phyloP scores from a whole-genome alignment of 306 rosid genomes.

The Inga laurina region DNA sequence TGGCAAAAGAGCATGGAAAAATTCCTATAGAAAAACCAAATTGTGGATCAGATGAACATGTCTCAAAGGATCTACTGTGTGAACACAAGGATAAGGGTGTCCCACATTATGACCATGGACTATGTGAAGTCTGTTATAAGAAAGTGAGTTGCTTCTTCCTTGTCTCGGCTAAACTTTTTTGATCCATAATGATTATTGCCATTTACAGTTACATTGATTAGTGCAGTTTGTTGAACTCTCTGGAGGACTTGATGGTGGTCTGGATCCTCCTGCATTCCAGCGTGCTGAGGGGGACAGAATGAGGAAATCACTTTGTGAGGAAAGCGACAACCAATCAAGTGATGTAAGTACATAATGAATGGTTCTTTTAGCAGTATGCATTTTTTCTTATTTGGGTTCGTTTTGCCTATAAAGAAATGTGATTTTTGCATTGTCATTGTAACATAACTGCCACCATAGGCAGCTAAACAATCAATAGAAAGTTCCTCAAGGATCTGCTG shows the following conservation, averaged over 20 bases:
- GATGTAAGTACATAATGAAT: slow-evolving; percentile 37
- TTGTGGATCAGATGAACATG: slow-evolving; percentile 34
- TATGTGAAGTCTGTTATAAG: slow-evolving; percentile 69
- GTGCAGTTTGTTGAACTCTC: slow-evolving; percentile 70
- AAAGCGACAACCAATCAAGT: slow-evolving; percentile 40
- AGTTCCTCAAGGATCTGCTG: background rate
- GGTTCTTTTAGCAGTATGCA: slow-evolving; percentile 12
- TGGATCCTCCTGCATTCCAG: slow-evolving; percentile 93
- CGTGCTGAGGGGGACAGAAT: slow-evolving; percentile 73
- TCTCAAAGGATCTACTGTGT: slow-evolving; percentile 51
- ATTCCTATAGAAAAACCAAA: slow-evolving; percentile 25
- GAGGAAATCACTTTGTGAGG: slow-evolving; percentile 37
- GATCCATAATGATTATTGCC: slow-evolving; percentile 13
- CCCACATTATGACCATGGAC: slow-evolving; percentile 71
- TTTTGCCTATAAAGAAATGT: background rate
- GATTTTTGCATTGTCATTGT: background rate
- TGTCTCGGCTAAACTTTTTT: slow-evolving; percentile 2
- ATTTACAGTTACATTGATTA: slow-evolving; percentile 24
- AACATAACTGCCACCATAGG: background rate
- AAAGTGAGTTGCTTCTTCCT: slow-evolving; percentile 54
- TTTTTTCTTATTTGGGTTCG: slow-evolving; percentile 2
- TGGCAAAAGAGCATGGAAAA: slow-evolving; percentile 54
- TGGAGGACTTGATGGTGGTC: slow-evolving; percentile 86
- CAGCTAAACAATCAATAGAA: background rate
- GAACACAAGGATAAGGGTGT: slow-evolving; percentile 51